Conservation (phyloP, 148 eudicot species). For the Rhododendron ovatum region DNA sequence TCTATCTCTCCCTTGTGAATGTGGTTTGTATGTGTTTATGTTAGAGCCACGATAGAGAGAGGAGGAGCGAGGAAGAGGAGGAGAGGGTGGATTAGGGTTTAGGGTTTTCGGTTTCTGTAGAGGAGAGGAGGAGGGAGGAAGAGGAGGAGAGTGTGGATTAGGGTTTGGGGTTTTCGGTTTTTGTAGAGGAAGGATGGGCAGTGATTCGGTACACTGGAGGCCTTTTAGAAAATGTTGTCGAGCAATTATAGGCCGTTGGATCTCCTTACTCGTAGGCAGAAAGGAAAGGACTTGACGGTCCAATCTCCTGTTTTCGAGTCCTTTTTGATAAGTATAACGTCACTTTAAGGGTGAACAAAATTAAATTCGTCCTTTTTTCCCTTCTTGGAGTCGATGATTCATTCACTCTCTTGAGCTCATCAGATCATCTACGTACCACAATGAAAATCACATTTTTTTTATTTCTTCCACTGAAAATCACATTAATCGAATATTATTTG, state of each 20-base stretch:
- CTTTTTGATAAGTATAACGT: too few species aligned
- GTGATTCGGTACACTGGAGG: neutral
- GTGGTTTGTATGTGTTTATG: constrained; percentile 5
- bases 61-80: neutral
- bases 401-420: too few species aligned
- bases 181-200: neutral
- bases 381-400: too few species aligned
- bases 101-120: neutral
- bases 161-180: neutral
- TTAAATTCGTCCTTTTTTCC: too few species aligned
- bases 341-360: too few species aligned
- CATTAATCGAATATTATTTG: too few species aligned
- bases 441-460: too few species aligned
- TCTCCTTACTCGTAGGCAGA: neutral
- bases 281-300: too few species aligned
- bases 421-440: too few species aligned
- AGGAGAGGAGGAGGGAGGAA: neutral
- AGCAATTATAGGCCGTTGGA: neutral
- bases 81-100: neutral
- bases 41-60: neutral
- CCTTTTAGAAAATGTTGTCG: neutral
- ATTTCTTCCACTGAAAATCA: too few species aligned
- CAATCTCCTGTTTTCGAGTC: too few species aligned
- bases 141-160: neutral
- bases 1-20: neutral